A percentile compares a stretch with the other conserved stretches of the same genome.
Evolutionary conservation across 2,329 filamentous ascomycete species (phyloP).

Genomic region (Fusarium pilosicola): DNA sequence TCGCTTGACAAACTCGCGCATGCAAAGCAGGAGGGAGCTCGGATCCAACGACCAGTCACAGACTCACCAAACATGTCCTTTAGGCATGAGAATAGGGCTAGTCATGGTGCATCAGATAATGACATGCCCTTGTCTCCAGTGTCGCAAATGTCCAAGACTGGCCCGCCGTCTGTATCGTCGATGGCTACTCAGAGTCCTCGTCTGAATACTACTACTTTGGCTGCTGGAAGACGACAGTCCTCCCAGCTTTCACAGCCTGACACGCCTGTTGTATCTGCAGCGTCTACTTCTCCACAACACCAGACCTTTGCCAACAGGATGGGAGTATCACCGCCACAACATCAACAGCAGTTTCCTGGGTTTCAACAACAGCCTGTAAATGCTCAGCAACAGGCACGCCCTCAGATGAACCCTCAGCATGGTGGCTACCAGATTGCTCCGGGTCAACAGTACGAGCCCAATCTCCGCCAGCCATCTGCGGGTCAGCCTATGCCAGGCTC

Average conservation of each 20-base stretch:
- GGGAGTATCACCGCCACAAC: conserved; percentile 22
- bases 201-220: conserved; percentile 19
- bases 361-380: conserved; percentile 16
- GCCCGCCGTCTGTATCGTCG: conserved; percentile 40
- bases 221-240: conserved; percentile 23
- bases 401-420: conserved; percentile 4
- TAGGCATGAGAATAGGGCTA: conserved; percentile 11
- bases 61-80: conserved; percentile 32
- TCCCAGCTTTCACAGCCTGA: conserved; percentile 20
- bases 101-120: conserved; percentile 3
- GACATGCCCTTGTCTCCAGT: conserved; percentile 39
- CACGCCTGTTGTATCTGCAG: conserved; percentile 23
- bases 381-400: not conserved
- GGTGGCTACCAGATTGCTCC: conserved; percentile 20
- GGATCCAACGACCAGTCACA: conserved; percentile 23
- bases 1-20: conserved; percentile 37
- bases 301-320: conserved; percentile 28
- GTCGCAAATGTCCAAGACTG: conserved; percentile 38
- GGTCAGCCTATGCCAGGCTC: conserved; percentile 20
- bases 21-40: conserved; percentile 6
- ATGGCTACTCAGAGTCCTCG: conserved; percentile 42
- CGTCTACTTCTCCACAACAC: conserved; percentile 24
- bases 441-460: conserved; percentile 23
- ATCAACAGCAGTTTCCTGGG: conserved; percentile 19
- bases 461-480: conserved; percentile 5